Base-by-base conservation (phyloP, 345 rosid species). In the Ceriops zippeliana region DNA sequence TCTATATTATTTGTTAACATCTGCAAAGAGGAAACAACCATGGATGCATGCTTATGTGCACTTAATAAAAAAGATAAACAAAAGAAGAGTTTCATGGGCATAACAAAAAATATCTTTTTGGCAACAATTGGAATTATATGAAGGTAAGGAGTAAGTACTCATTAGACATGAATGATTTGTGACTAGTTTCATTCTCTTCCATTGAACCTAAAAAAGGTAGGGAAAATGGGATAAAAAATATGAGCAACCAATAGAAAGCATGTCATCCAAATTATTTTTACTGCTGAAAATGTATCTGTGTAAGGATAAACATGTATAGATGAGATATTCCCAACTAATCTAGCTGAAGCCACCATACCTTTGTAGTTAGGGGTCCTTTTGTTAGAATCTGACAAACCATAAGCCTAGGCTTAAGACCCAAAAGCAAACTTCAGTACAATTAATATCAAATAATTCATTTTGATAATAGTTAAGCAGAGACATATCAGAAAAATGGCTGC, bases 131-230 rank as follows among this genome's bases (percentile, higher is more conserved):
- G 28, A 62, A 54, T 60, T 9, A 70, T 11, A 31, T 26, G 10
- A 51, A 65, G 71, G 69, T 28, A 54, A 64, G 61, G 9, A 66
- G 82, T 61, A 73, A 73, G 35, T 87, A 87, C 92, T 79, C 86
- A 47, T 72, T 81, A 46, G 86, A 76, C 13, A 81, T 64, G 56
- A 69, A 30, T 5, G 70, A 70, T 53, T 35, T 47, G 37, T 11
- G 68, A 24, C 57, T 52, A 30, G 63, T 52, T 31, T 69, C 72
- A 42, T 62, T 42, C 61, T 80, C 59, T 65, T 77, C 81, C 11
- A 1, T 22, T 49, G 81, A 64, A 74, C 80, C 81, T 82, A 70
- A 27, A 67, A 69, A 58, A 65, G 28, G 28, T 22, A 56, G 13
- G 5, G 59, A 54, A 27, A 21, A 22, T 2, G 11, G 16, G 3